Conservation (phyloP, 2,329 filamentous ascomycete species). For the Epichloe aotearoae region DNA sequence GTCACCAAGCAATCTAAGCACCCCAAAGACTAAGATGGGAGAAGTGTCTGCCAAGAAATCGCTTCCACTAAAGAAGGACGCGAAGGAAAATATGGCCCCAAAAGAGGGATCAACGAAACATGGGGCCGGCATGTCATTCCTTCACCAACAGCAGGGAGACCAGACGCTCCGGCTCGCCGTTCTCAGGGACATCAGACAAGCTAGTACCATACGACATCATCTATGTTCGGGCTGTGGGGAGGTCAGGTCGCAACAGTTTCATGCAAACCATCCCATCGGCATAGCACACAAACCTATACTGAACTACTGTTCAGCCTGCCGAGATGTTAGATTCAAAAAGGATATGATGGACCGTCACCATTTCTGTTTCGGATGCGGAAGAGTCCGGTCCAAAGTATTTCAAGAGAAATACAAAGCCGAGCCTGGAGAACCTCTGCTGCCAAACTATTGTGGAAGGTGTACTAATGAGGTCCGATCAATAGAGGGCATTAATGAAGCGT, state of each 20-base stretch:
- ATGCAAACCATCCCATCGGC: constrained; percentile 19
- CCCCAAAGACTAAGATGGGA: not conserved
- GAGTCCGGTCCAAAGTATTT: constrained; percentile 14
- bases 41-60: constrained; percentile 7
- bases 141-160: not conserved
- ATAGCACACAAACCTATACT: constrained; percentile 12
- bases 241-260: constrained; percentile 21
- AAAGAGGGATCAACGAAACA: not conserved
- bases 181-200: constrained; percentile 10
- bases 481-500: constrained; percentile 14
- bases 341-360: constrained; percentile 17
- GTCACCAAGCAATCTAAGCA: not conserved
- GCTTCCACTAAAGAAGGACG: not conserved
- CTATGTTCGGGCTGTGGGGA: constrained; percentile 24
- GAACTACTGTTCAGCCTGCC: constrained; percentile 24
- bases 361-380: constrained; percentile 26
- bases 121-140: not conserved
- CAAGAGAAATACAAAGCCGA: constrained; percentile 10
- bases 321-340: constrained; percentile 12
- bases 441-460: constrained; percentile 22
- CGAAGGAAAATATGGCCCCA: constrained; percentile 2
- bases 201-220: constrained; percentile 14
- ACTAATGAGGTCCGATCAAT: constrained; percentile 11
- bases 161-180: not conserved
- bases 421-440: constrained; percentile 14